Evolutionary conservation across 176 grass and related monocot genomes (phyloP), one percentile per base, ranked within the genome.

Genomic region (Calamus simplicifolius): DNA sequence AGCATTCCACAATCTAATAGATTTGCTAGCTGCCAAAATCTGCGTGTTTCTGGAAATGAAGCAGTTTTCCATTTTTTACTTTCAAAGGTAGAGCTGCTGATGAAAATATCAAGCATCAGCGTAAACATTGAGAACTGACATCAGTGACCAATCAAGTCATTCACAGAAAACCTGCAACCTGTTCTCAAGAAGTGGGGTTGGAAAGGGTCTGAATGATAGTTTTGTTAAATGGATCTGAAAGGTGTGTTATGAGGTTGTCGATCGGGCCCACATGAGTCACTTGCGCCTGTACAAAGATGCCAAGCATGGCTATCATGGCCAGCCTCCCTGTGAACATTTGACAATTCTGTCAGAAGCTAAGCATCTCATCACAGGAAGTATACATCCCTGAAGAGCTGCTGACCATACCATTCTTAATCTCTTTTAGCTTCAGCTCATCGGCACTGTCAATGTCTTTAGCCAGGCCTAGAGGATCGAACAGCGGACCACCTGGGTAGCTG

Each of bases 301-400:
- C 86, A 63, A 96, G 80, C 86, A 96, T 96, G 29, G 83, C 91
- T 48, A 96, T 35, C 91, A 96, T 90, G 17, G 86, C 86, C 25
- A 90, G 58, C 66, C 86, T 83, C 71, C 86, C 91, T 96, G 87
- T 59, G 52, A 25, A 43, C 35, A 43, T 7, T 43, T 13, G 1
- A 43, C 35, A 43, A 2, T 12, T 8, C 35, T 43, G 35, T 43
- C 2, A 43, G 25, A 29, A 69, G 61, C 16, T 16, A 23, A 29
- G 56, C 27, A 23, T 58, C 15, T 26, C 35, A 27, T n/a, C 48
- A 4, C 16, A 16, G n/a, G 50, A 55, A 62, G 4, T 19, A 75
- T 27, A 50, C 0, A 58, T 13, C 59, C 2, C 8, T 43, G 6
- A 43, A 43, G 18, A 49, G 12, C 49, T 25, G 48, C 0, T 17